phyloP scores from a whole-genome alignment of 2,329 filamentous ascomycete genomes.

The Ciborinia camelliae region DNA sequence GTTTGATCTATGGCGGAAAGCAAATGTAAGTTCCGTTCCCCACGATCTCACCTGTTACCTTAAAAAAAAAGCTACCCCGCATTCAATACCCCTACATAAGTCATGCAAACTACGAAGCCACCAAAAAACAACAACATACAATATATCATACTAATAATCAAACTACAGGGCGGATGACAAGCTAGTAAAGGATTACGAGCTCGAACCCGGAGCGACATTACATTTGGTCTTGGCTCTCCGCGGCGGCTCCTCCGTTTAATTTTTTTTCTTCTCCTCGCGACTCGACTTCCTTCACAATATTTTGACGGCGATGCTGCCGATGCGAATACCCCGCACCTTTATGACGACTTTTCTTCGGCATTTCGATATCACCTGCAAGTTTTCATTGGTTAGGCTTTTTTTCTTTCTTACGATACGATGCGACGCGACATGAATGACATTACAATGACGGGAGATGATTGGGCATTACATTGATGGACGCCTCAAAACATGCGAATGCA shows the following conservation, averaged over 20 bases:
- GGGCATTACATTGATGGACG: constrained; percentile 7
- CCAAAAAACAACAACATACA: too few species aligned
- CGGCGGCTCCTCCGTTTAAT: constrained; percentile 56
- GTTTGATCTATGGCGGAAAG: constrained; percentile 94
- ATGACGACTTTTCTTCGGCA: constrained; percentile 7
- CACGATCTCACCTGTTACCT: neutral
- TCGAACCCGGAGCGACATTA: constrained; percentile 88
- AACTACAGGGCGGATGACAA: constrained; percentile 82
- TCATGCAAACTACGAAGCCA: too few species aligned
- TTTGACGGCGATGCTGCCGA: neutral
- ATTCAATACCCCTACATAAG: too few species aligned
- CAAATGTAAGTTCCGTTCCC: constrained; percentile 90
- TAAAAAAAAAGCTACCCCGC: too few species aligned
- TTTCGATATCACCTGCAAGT: constrained; percentile 1
- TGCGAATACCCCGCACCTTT: constrained; percentile 6
- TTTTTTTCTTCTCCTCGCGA: too few species aligned
- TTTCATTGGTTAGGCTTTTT: constrained; percentile 10
- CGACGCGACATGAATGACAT: constrained; percentile 5
- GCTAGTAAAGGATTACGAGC: constrained; percentile 82
- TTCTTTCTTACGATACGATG: neutral
- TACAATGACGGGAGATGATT: constrained; percentile 1
- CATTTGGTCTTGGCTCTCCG: constrained; percentile 93
- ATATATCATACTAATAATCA: neutral
- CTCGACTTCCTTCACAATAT: neutral
- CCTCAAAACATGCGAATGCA: neutral